Percentiles rank a stretch among this genome's conserved stretches.
Evolutionary conservation across 768 basidiomycete species (phyloP).

Genomic region (Pleurotus giganteus): DNA sequence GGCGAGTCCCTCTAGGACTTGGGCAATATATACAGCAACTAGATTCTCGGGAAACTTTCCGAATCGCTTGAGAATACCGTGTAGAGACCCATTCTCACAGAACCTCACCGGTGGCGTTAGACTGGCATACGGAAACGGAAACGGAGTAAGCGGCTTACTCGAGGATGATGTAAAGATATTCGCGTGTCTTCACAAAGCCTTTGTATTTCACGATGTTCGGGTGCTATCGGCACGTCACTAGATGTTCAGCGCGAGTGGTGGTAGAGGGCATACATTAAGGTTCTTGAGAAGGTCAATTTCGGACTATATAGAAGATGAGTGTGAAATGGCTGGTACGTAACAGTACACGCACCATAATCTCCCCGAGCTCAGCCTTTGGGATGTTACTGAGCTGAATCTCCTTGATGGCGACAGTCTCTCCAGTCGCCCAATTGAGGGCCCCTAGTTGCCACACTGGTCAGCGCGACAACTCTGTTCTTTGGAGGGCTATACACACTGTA

Average conservation of each 20-base stretch:
- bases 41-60: conserved; percentile 98
- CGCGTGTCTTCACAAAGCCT: conserved; percentile 93
- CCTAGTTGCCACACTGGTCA: conserved; percentile 37
- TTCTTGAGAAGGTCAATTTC: conserved; percentile 98
- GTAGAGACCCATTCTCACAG: conserved; percentile 97
- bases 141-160: conserved; percentile 53
- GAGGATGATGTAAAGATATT: conserved; percentile 94
- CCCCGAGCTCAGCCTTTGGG: conserved; percentile 87
- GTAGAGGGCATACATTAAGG: conserved; percentile 47
- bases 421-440: conserved; percentile 92
- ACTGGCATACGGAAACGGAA: background rate
- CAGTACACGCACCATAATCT: conserved; percentile 82
- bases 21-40: conserved; percentile 94
- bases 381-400: conserved; percentile 95
- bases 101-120: conserved; percentile 47
- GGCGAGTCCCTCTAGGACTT: conserved; percentile 92
- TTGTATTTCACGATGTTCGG: conserved; percentile 99
- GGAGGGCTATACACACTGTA: conserved; percentile 64
- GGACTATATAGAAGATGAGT: conserved; percentile 50
- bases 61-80: conserved; percentile 94
- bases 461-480: background rate
- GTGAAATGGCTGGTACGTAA: conserved; percentile 5
- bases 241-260: background rate
- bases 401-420: conserved; percentile 98
- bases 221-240: conserved; percentile 51